Evolutionary conservation across 768 basidiomycete species (phyloP), one percentile per base, ranked within the genome.

Genomic region (Lepiota subincarnata): DNA sequence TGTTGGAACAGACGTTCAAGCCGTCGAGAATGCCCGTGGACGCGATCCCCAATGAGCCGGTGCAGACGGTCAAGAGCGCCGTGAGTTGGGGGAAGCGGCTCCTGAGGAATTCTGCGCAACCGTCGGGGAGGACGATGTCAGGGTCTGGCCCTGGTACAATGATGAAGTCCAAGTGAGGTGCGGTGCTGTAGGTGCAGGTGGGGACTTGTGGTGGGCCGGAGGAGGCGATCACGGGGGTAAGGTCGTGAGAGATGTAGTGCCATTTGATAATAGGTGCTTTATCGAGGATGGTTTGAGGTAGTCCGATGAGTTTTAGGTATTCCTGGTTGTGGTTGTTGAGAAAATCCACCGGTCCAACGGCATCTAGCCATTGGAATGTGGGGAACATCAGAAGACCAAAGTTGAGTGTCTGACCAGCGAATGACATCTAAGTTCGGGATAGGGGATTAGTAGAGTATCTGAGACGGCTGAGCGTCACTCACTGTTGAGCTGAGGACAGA

Each of bases 21-120:
- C 66, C 65, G 48, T 68, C 63, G 3, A 68, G 55, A 16, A 68
- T 16, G 2, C 64, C 66, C 0, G 64, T 58, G 41, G 56, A 59
- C 0, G 64, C 57, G 18, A 66, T 41, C 5, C 45, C 46, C 12
- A 68, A 28, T 0, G 65, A 66, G 16, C 59, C 65, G 12, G 61
- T 61, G 56, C 67, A 66, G 5, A 68, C 57, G 4, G 59, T 57
- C 19, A 68, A 52, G n/a, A 68, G 38, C 3, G 48, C 60, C 42
- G 60, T 62, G 41, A 66, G 42, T 22, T 55, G 55, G 1, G 59
- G 55, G 22, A 58, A 47, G 19, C 51, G 48, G 5, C 53, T 55
- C 38, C 58, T 41, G 11, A 68, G 24, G 53, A 64, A 68, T 1
- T 48, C 37, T 19, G 36, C 47, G 28, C 57, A 61, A 8, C 39